A percentile compares a stretch with the other conserved stretches of the same genome.
These are phyloP conservation scores for Hamigera avellanea DNA, from an alignment of 495 filamentous ascomycete species.

Conservation along the genomic window DNA sequence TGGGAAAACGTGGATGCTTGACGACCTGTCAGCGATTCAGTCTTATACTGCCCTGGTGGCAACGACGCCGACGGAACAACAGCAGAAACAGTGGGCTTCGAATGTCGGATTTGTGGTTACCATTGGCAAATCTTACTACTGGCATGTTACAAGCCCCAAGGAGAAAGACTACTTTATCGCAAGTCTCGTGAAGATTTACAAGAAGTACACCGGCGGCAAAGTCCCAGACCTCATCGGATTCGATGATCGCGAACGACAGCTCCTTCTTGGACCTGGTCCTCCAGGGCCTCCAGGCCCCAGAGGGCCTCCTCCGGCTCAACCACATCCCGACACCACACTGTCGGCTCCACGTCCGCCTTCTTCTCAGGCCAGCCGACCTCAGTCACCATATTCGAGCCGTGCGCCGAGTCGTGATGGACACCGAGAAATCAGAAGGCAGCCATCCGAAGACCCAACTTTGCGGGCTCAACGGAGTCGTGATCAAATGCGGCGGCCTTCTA, in stretches of 20 bases:
- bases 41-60: constrained; percentile 53
- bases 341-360: constrained; percentile 5
- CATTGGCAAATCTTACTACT: constrained; percentile 90
- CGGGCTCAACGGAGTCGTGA: constrained; percentile 37
- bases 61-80: constrained; percentile 43
- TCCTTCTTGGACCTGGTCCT: constrained; percentile 38
- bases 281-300: constrained; percentile 20
- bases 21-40: constrained; percentile 71
- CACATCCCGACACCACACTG: constrained; percentile 8
- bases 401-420: constrained; percentile 28
- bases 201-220: constrained; percentile 86
- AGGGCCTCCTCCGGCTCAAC: constrained; percentile 23
- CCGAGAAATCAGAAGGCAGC: constrained; percentile 19
- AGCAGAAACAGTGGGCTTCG: constrained; percentile 65
- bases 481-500: constrained; percentile 30
- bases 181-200: constrained; percentile 87
- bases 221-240: constrained; percentile 73
- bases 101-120: constrained; percentile 79
- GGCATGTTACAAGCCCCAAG: constrained; percentile 81
- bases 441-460: constrained; percentile 29
- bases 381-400: constrained; percentile 18
- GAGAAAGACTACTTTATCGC: constrained; percentile 98
- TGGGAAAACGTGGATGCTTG: constrained; percentile 93
- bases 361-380: constrained; percentile 12
- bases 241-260: constrained; percentile 63